Conservation (phyloP, 2,329 filamentous ascomycete genomes). For the Chrysoporthe cubensis region DNA sequence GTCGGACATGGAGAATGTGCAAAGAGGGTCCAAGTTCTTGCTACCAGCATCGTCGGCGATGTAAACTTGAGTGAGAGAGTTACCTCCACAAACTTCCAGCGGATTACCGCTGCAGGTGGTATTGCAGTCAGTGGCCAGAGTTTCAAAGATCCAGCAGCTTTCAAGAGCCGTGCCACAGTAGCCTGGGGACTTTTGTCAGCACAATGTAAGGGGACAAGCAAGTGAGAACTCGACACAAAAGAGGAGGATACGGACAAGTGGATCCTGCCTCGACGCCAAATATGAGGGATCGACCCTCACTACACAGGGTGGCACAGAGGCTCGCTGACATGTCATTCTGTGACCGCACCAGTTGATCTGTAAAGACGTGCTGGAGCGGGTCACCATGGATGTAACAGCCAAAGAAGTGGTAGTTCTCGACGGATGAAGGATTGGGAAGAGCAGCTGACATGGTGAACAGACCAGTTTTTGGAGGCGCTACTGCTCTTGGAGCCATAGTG, state of each 20-base stretch:
- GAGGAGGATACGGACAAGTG: background rate
- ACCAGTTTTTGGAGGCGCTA: background rate
- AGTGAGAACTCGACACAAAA: background rate
- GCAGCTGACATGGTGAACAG: background rate
- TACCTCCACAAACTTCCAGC: background rate
- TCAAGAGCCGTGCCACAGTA: constrained; percentile 4
- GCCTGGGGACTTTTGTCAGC: background rate
- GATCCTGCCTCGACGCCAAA: background rate
- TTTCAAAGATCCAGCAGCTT: background rate
- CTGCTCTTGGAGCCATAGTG: background rate
- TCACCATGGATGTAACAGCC: background rate
- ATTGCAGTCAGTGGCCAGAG: background rate
- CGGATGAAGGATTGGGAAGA: background rate
- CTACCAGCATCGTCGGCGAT: background rate
- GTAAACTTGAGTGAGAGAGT: background rate
- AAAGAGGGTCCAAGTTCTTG: background rate
- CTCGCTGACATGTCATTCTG: background rate
- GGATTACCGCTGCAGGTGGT: background rate
- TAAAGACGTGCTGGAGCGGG: background rate
- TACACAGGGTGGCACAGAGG: background rate
- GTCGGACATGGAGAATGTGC: background rate
- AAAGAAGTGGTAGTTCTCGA: background rate
- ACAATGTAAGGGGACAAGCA: background rate
- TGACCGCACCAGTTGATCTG: background rate
- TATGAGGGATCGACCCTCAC: background rate